Percentiles rank a stretch among this genome's conserved stretches.
Conservation (phyloP, 768 basidiomycete species). For the Porphyrellus cyaneotinctus region DNA sequence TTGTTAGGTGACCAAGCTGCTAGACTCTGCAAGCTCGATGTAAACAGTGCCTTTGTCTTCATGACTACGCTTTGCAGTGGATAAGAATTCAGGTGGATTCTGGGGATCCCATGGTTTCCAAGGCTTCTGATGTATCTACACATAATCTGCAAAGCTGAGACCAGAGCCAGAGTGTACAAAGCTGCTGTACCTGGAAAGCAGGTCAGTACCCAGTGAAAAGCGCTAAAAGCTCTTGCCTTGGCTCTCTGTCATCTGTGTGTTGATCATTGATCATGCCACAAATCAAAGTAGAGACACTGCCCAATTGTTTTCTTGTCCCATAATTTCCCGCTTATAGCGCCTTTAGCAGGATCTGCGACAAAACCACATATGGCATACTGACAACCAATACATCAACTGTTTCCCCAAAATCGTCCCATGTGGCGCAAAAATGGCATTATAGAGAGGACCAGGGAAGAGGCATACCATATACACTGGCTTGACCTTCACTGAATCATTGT, state of each 20-base stretch:
- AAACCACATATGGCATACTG: constrained; percentile 41
- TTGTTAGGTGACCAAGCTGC: background rate
- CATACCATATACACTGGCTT: constrained; percentile 85
- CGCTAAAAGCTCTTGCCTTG: constrained; percentile 43
- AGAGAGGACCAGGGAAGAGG: background rate
- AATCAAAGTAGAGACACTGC: constrained; percentile 84
- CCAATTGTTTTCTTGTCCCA: constrained; percentile 80
- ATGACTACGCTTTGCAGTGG: constrained; percentile 52
- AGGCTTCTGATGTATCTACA: constrained; percentile 75
- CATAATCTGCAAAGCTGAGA: constrained; percentile 79
- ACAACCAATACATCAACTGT: constrained; percentile 90
- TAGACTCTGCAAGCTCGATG: constrained; percentile 81
- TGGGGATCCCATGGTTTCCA: constrained; percentile 82
- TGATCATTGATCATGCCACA: constrained; percentile 86
- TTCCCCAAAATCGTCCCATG: constrained; percentile 85
- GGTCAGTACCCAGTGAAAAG: background rate
- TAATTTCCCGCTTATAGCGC: constrained; percentile 71
- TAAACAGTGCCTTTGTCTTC: constrained; percentile 91
- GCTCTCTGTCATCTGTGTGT: constrained; percentile 48
- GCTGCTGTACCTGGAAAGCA: constrained; percentile 60
- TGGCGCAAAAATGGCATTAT: background rate
- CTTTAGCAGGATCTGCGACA: background rate
- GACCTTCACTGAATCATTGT: constrained; percentile 92
- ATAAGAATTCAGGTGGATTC: constrained; percentile 65
- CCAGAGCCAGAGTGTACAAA: constrained; percentile 93